These are phyloP conservation scores for Ophiostoma pallidulum DNA, from an alignment of 2,329 filamentous ascomycete genomes.

Conservation along the genomic window DNA sequence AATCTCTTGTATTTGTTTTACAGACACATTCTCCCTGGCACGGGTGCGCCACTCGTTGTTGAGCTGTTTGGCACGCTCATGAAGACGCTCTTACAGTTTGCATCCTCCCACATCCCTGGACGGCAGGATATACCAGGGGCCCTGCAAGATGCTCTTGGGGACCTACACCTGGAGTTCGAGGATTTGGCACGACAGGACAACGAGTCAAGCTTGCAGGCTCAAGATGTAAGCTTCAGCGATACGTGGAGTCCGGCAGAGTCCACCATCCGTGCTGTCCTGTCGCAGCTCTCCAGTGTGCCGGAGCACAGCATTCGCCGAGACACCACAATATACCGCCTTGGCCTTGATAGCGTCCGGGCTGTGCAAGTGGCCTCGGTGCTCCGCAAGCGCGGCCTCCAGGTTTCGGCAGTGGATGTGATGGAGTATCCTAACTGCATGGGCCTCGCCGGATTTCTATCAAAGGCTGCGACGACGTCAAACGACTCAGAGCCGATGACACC, in stretches of 20 bases:
- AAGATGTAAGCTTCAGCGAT: constrained; percentile 7
- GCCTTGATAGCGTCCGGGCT: constrained; percentile 83
- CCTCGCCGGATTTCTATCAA: constrained; percentile 6
- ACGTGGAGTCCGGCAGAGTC: constrained; percentile 44
- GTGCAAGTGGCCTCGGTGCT: constrained; percentile 65
- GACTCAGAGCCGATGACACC: background rate
- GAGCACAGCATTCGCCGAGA: constrained; percentile 41
- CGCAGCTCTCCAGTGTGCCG: constrained; percentile 46
- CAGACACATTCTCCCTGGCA: background rate
- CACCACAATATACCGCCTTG: constrained; percentile 78
- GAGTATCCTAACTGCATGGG: constrained; percentile 42
- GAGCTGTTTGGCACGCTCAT: constrained; percentile 14
- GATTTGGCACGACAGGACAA: background rate
- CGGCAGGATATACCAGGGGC: constrained; percentile 1
- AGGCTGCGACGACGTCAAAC: background rate
- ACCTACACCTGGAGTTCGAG: background rate
- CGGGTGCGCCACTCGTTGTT: background rate
- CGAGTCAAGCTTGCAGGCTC: background rate
- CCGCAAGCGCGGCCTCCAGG: constrained; percentile 44
- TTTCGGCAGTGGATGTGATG: constrained; percentile 67
- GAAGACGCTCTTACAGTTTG: constrained; percentile 4
- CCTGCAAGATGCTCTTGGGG: background rate
- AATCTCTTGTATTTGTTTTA: background rate
- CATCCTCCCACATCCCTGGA: constrained; percentile 9
- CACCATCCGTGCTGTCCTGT: constrained; percentile 46